Evolutionary conservation across 169 alveolate species (phyloP).

Genomic region (Besnoitia besnoiti): DNA sequence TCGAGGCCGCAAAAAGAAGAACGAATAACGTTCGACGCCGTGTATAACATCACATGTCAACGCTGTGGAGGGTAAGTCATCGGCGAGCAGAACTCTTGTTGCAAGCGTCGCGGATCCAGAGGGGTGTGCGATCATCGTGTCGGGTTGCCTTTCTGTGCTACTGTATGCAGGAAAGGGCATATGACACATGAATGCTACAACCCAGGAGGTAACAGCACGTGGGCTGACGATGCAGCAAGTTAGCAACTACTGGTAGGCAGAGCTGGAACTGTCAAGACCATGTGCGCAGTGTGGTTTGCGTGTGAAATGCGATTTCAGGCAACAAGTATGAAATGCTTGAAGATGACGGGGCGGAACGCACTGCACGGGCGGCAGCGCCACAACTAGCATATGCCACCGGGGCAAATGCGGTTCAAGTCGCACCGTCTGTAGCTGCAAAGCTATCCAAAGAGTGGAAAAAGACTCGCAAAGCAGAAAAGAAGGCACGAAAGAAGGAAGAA

Average conservation of each 20-base stretch:
- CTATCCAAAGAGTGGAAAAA: background rate
- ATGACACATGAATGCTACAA: constrained; percentile 62
- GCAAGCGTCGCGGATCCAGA: background rate
- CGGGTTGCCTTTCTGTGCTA: background rate
- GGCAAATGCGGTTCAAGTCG: constrained; percentile 19
- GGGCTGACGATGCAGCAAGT: no score
- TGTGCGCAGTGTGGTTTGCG: no score
- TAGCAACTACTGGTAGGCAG: background rate
- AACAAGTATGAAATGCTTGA: constrained; percentile 57
- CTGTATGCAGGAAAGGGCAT: constrained; percentile 51
- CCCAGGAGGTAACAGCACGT: constrained; percentile 46
- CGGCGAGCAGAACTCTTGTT: background rate
- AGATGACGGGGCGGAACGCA: constrained; percentile 25
- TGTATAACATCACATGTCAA: constrained; percentile 39
- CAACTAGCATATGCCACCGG: constrained; percentile 39
- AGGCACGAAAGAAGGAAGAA: background rate
- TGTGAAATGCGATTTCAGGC: constrained; percentile 45
- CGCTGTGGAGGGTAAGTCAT: constrained; percentile 59
- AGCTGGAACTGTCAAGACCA: no score
- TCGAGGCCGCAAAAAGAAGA: background rate
- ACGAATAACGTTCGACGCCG: constrained; percentile 26
- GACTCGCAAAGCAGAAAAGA: background rate
- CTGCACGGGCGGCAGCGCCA: background rate
- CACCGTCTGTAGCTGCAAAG: constrained; percentile 1
- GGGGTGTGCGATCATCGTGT: background rate